Evolutionary conservation across 129 eudicot species (phyloP).

Genomic region (Daucus carota): DH1_v3.0 NC_030385.2:41824001-41824500

Average conservation of each 20-base stretch:
- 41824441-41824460: not conserved
- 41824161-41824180: not conserved
- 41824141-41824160: not conserved
- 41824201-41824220: not conserved
- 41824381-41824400: constrained; percentile 95
- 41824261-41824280: not conserved
- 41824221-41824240: not conserved
- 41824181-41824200: not conserved
- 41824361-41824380: constrained; percentile 79
- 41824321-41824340: constrained; percentile 94
- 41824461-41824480: not conserved
- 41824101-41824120: not conserved
- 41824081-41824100: not conserved
- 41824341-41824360: constrained; percentile 65
- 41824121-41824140: not conserved
- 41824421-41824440: constrained; percentile 14
- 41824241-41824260: not conserved
- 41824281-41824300: not conserved
- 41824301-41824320: constrained; percentile 56
- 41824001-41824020: no score
- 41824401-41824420: constrained; percentile 30
- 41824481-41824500: not conserved
- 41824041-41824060: no score
- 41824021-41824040: no score
- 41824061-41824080: no score